These are phyloP conservation scores for Ceratocystis diversiconidia DNA, from an alignment of 2,329 filamentous ascomycete species.

Conservation along the genomic window DNA sequence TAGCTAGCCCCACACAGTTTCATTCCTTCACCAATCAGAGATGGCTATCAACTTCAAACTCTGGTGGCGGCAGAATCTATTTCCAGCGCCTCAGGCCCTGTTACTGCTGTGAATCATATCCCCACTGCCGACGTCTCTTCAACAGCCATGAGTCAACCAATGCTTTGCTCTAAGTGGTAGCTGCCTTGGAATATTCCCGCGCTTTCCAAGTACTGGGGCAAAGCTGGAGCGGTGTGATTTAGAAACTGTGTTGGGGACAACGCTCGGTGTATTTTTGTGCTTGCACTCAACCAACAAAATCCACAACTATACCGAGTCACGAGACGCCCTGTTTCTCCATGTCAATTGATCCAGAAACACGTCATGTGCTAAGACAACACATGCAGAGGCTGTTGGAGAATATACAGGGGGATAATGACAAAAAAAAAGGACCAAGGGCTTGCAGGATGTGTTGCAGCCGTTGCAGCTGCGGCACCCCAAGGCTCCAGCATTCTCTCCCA, in stretches of 20 bases:
- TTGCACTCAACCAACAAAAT: background rate
- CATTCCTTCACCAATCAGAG: no score
- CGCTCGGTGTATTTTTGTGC: background rate
- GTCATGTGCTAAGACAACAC: constrained; percentile 5
- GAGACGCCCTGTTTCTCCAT: constrained; percentile 3
- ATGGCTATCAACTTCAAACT: no score
- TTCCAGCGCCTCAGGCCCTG: background rate
- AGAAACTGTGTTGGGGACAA: background rate
- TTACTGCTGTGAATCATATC: background rate
- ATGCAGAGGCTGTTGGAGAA: constrained; percentile 1
- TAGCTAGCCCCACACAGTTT: no score
- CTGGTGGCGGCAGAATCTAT: background rate
- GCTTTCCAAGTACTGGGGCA: background rate
- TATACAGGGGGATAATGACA: background rate
- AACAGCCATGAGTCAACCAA: background rate
- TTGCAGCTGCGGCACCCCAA: no score
- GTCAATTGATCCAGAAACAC: background rate
- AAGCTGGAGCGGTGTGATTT: background rate
- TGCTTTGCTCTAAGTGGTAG: background rate
- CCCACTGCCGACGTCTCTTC: background rate
- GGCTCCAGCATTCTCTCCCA: background rate
- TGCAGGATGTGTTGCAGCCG: no score
- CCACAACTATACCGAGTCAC: background rate
- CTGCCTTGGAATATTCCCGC: background rate
- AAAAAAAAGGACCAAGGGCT: no score